Evolutionary conservation across 140 eudicot genomes (phyloP), one percentile per base, ranked within the genome.

Genomic region (Cichorium intybus): DNA sequence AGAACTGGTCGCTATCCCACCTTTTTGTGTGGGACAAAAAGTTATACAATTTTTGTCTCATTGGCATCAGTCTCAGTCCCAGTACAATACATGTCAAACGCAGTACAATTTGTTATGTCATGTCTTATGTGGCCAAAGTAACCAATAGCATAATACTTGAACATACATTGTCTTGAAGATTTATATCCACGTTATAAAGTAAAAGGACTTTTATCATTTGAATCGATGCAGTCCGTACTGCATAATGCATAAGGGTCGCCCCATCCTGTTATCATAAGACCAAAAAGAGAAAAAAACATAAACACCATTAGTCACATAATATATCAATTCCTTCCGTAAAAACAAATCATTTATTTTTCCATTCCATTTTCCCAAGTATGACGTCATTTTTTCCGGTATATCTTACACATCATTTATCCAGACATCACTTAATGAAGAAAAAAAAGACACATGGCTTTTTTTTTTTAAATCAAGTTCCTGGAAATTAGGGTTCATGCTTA

Each of bases 241-340:
- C 99, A 75, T 86, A 93, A 77, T 93, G 99, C 94, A 93, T 79
- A 51, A 93, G 90, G 22, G 97, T 93, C 54, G 97, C 99, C 34
- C 99, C 97, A 7, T 84, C 95, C 97, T 88, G 82, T 73, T 45
- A 16, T 53, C 70, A 67, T 29, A 12, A 49, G 10, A 43, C 54
- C 12, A 53, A 28, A 18, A 43, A 24, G 2, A 56, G 3, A 2
- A 20, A 22, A 21, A 10, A 29, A 33, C 37, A 49, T 10, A 7
- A 10, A 17, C 28, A 45, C 24, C 56, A 46, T 24, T n/a, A 43
- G 26, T 43, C 18, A 43, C 54, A 45, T 28, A 16, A 56, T 6
- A 35, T 35, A 26, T 4, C 10, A 14, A 23, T 56, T 56, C 61
- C 41, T 0, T 52, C 24, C 7, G 15, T 6, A 27, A 56, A 27